Evolutionary conservation across 495 filamentous ascomycete genomes (phyloP), one percentile per base, ranked within the genome.

Genomic region (Penicillium nucicola): DNA sequence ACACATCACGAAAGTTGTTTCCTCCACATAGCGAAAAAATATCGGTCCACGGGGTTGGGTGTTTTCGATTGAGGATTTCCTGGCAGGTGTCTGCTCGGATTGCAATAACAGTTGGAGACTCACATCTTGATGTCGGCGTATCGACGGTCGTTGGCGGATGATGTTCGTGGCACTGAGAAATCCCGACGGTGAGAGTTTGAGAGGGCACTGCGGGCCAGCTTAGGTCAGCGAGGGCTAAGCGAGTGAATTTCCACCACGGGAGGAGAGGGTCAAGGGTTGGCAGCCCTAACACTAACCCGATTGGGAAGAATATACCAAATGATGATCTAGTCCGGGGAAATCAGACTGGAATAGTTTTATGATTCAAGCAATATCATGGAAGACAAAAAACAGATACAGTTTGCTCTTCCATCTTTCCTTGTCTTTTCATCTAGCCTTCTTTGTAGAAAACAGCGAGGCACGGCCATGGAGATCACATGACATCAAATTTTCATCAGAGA

Each of bases 51-150:
- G 37, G 19, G 37, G 52, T 36, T 37, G 50, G 36, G 49, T 42
- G 28, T 45, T 18, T 50, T 43, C 33, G 54, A 53, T 45, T 53
- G 46, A 50, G 37, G 37, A 38, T 42, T 48, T 34, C 56, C 55
- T 28, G 41, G 60, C 47, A 48, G 57, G 43, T 45, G 50, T 39
- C 39, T 37, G 17, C 8, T 50, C 43, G 13, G 34, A 40, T 17
- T 42, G 22, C 39, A 54, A 51, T 40, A 60, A 42, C 19, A 45
- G 51, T 44, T 58, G 64, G 60, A 65, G 65, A 77, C 74, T 77
- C 72, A 77, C 74, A 77, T 77, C 74, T 77, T 75, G 74, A 75
- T 68, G 73, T 74, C 74, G 71, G 74, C 70, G 71, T 76, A 69
- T 74, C 69, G 72, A 76, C 72, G 71, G 74, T 76, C 73, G 70